Evolutionary conservation across 2,329 filamentous ascomycete species (phyloP).

Genomic region (Fonsecaea nubica): DNA sequence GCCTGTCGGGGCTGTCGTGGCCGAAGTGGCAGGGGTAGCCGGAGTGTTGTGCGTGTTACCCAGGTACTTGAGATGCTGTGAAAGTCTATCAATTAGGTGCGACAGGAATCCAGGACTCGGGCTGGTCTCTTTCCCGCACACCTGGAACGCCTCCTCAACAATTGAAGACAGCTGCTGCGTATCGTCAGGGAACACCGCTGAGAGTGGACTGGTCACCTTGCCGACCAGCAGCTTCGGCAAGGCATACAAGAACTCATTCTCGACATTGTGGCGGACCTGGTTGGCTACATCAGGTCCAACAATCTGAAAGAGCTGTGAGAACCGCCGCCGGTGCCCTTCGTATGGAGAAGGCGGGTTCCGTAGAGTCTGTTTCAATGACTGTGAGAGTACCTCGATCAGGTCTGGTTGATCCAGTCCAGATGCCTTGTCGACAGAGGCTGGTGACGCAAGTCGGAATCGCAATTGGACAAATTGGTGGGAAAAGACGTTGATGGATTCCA

Average conservation of each 20-base stretch:
- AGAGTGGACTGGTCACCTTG: slow-evolving; percentile 28
- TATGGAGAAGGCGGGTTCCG: slow-evolving; percentile 1
- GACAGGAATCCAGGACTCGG: slow-evolving; percentile 29
- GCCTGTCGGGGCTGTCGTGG: slow-evolving; percentile 1
- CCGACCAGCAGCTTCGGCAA: slow-evolving; percentile 27
- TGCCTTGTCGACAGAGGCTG: neutral
- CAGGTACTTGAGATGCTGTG: slow-evolving; percentile 33
- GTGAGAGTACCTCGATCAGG: slow-evolving; percentile 38
- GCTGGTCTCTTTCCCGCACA: slow-evolving; percentile 30
- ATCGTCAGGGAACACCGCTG: slow-evolving; percentile 26
- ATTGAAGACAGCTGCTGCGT: slow-evolving; percentile 28
- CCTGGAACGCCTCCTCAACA: slow-evolving; percentile 31
- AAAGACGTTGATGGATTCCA: slow-evolving; percentile 41
- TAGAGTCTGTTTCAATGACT: slow-evolving; percentile 36
- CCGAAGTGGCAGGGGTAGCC: slow-evolving; percentile 1
- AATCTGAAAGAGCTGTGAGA: slow-evolving; percentile 24
- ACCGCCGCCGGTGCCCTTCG: slow-evolving; percentile 16
- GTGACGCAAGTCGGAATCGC: slow-evolving; percentile 26
- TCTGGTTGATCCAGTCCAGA: slow-evolving; percentile 36
- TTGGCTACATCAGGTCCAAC: slow-evolving; percentile 32
- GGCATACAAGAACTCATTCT: slow-evolving; percentile 48
- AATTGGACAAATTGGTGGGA: slow-evolving; percentile 34
- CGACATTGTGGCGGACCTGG: slow-evolving; percentile 52
- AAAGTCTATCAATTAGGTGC: slow-evolving; percentile 37
- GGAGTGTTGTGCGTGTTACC: slow-evolving; percentile 8